These are phyloP conservation scores for Aspergillus nomiae DNA, from an alignment of 2,329 filamentous ascomycete species.

Conservation along the genomic window DNA sequence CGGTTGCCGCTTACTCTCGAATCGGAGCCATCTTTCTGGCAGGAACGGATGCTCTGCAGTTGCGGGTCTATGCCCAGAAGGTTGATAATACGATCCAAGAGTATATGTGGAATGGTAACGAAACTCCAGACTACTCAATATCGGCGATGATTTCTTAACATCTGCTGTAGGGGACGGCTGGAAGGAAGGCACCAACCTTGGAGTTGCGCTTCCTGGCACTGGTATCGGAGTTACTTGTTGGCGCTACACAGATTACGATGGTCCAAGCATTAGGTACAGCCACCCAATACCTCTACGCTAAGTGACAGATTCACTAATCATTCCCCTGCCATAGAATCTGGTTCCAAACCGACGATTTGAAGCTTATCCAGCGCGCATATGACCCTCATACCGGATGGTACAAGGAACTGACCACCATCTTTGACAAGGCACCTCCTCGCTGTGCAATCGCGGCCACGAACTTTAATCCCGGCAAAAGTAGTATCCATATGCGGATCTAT, in stretches of 20 bases:
- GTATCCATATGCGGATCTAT: slow-evolving; percentile 10
- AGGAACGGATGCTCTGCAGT: neutral
- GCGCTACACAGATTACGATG: neutral
- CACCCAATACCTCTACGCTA: neutral
- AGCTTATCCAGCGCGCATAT: slow-evolving; percentile 5
- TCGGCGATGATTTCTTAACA: neutral
- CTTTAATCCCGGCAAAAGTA: neutral
- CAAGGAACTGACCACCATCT: neutral
- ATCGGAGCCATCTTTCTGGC: neutral
- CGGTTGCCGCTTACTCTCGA: slow-evolving; percentile 8
- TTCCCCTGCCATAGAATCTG: slow-evolving; percentile 1
- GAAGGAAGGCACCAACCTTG: slow-evolving; percentile 11
- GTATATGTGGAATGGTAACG: slow-evolving; percentile 3
- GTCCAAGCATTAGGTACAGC: neutral
- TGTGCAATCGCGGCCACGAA: slow-evolving; percentile 9
- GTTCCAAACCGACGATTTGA: slow-evolving; percentile 2
- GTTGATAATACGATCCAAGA: slow-evolving; percentile 8
- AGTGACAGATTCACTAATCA: neutral
- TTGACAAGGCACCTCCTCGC: slow-evolving; percentile 3
- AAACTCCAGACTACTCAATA: neutral
- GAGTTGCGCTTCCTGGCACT: slow-evolving; percentile 13
- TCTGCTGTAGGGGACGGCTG: slow-evolving; percentile 5
- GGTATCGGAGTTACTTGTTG: slow-evolving; percentile 11
- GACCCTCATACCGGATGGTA: slow-evolving; percentile 6
- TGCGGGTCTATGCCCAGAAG: slow-evolving; percentile 9